Conservation (phyloP, 2,329 filamentous ascomycete species). For the Paraphoma chrysanthemicola region DNA sequence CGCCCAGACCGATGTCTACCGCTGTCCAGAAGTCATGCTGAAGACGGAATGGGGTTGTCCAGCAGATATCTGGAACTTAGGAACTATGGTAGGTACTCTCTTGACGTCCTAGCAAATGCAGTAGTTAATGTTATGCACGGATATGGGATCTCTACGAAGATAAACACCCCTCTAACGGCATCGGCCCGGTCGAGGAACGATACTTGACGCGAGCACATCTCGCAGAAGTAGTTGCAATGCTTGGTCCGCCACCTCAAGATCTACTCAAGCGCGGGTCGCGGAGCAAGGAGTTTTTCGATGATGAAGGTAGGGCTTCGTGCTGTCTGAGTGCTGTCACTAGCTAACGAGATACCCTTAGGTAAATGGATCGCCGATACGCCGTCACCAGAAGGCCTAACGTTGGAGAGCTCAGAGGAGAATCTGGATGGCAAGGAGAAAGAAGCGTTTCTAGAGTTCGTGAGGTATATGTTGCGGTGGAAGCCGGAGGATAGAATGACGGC, state of each 20-base stretch:
- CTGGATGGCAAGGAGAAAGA: constrained; percentile 31
- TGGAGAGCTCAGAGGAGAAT: constrained; percentile 20
- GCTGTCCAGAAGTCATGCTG: constrained; percentile 49
- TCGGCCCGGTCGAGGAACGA: constrained; percentile 19
- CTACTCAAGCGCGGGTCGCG: constrained; percentile 15
- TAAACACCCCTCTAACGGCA: constrained; percentile 38
- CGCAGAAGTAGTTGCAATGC: constrained; percentile 31
- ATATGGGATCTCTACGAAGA: constrained; percentile 49
- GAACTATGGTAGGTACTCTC: constrained; percentile 38
- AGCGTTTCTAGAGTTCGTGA: constrained; percentile 40
- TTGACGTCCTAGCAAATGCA: not conserved
- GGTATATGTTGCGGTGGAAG: constrained; percentile 46
- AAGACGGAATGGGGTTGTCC: constrained; percentile 44
- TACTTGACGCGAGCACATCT: constrained; percentile 37
- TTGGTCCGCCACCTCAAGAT: constrained; percentile 24
- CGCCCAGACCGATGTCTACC: constrained; percentile 46
- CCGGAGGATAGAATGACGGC: constrained; percentile 38
- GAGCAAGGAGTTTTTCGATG: constrained; percentile 23
- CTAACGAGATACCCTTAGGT: constrained; percentile 13
- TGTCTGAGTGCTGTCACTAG: constrained; percentile 3
- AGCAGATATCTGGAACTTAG: constrained; percentile 51
- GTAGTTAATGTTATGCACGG: constrained; percentile 21
- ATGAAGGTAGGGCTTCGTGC: constrained; percentile 13
- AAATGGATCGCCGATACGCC: constrained; percentile 22
- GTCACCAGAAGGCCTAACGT: constrained; percentile 12